These are phyloP conservation scores for Bonia amplexicaulis DNA, from an alignment of 176 grass and related monocot genomes.

Conservation along the genomic window DNA sequence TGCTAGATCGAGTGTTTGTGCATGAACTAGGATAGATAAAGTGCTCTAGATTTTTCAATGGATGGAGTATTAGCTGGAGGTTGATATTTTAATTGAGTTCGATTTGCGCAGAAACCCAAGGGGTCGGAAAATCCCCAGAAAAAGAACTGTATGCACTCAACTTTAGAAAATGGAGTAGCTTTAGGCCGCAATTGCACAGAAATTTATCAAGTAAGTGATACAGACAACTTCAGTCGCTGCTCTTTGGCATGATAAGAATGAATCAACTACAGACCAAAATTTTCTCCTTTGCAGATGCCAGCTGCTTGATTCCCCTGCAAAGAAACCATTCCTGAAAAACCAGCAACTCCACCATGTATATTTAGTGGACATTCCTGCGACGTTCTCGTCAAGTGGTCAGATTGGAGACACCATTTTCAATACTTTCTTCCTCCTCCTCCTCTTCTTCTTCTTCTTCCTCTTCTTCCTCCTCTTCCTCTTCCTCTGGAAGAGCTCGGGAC, in stretches of 20 bases:
- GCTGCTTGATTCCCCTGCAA: background rate
- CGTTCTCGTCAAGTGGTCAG: conserved; percentile 16
- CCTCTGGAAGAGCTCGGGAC: conserved; percentile 23
- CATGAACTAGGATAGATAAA: background rate
- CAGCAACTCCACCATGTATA: conserved; percentile 7
- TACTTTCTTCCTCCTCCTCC: conserved; percentile 21
- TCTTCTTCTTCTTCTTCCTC: conserved; percentile 2
- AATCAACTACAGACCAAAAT: conserved; percentile 6
- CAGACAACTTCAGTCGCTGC: background rate
- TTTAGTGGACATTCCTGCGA: background rate
- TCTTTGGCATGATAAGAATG: conserved; percentile 14
- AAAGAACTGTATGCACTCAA: background rate
- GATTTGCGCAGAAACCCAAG: background rate
- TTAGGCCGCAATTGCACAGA: background rate
- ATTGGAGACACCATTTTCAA: conserved; percentile 36
- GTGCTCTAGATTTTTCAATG: background rate
- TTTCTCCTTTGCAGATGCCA: conserved; percentile 13
- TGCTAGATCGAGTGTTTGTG: background rate
- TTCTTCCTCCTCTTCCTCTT: conserved; percentile 14
- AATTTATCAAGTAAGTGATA: background rate
- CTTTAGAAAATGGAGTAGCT: background rate
- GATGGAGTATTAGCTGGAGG: background rate
- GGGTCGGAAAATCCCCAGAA: background rate
- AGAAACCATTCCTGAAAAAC: background rate
- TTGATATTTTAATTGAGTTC: background rate